Evolutionary conservation across 208 protist genomes (phyloP).

Genomic region (Leishmania tropica): DNA sequence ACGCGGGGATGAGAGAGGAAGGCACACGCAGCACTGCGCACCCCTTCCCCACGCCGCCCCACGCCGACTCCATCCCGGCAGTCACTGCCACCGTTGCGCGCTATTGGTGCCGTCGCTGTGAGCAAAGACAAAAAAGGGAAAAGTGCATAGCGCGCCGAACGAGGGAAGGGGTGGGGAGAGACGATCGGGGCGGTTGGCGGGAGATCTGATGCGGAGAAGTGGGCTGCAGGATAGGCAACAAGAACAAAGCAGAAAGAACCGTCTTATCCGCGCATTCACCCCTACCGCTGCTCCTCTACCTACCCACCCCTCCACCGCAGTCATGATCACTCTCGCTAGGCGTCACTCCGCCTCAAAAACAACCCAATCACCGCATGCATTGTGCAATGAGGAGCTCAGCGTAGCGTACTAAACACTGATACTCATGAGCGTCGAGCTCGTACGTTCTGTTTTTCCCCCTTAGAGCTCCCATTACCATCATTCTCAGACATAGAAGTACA

Average conservation of each 20-base stretch:
- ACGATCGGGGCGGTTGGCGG: background rate
- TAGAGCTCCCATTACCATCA: background rate
- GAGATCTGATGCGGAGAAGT: too few species aligned
- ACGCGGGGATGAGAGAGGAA: background rate
- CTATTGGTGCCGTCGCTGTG: background rate
- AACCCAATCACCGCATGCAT: background rate
- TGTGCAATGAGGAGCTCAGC: background rate
- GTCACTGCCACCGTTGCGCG: background rate
- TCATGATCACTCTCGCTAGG: background rate
- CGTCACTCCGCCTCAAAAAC: background rate
- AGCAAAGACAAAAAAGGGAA: background rate
- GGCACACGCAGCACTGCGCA: background rate
- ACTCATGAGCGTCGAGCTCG: background rate
- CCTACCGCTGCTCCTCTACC: background rate
- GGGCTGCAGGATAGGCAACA: too few species aligned
- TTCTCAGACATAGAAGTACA: slow-evolving; percentile 33
- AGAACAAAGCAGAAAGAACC: background rate
- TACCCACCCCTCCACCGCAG: background rate
- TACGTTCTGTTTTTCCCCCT: too few species aligned
- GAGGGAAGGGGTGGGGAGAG: background rate
- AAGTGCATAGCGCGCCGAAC: background rate
- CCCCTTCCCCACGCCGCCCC: background rate
- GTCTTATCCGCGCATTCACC: background rate
- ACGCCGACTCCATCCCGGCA: background rate
- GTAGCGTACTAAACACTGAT: background rate